Base-by-base conservation (phyloP, 345 rosid species). In the Eucalyptus regnans region DNA sequence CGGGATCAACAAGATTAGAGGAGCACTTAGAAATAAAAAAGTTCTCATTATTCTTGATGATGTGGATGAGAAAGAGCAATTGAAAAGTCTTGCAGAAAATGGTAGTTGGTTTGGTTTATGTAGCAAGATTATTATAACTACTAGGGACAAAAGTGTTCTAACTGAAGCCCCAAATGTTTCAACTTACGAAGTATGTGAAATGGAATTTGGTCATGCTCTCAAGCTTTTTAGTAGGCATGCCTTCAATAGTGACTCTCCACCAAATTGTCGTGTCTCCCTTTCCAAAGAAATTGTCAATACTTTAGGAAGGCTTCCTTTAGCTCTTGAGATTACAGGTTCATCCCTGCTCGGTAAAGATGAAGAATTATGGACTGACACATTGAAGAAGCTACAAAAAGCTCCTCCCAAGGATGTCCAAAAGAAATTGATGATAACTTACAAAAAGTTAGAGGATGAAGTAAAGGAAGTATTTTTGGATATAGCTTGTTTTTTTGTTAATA, bases 271-370 rank as follows among this genome's bases (percentile, higher is more conserved):
- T 60, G 16, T 27, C 8, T 27, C 31, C 31, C 68, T 60, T 60
- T 60, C 68, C 0, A 6, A 60, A 5, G 6, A 60, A 11, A 3
- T 60, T 5, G 68, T 60, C 68, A 1, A 4, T 4, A 27, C 16
- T 60, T 60, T 60, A 7, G 68, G 68, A 27, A 60, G 5, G 15
- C 68, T 60, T 60, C 68, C 68, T 25, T 27, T 60, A 60, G 31
- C 68, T 27, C 31, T 58, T 12, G 68, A 60, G 7, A 25, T 60
- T 12, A 60, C 4, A 60, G 31, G 68, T 27, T 25, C 68, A 60
- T 60, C 31, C 16, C 68, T 60, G 3, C 5, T 3, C 0, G 12
- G 68, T 27, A 12, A 60, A 60, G 0, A 16, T 4, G 1, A 27
- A 60, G 33, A 0, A 62, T 6, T 62, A 12, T 62, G 68, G 68